Percentiles rank a stretch among this genome's conserved stretches.
Conservation (phyloP, 2,329 filamentous ascomycete species). For the Fusarium nanum region DNA sequence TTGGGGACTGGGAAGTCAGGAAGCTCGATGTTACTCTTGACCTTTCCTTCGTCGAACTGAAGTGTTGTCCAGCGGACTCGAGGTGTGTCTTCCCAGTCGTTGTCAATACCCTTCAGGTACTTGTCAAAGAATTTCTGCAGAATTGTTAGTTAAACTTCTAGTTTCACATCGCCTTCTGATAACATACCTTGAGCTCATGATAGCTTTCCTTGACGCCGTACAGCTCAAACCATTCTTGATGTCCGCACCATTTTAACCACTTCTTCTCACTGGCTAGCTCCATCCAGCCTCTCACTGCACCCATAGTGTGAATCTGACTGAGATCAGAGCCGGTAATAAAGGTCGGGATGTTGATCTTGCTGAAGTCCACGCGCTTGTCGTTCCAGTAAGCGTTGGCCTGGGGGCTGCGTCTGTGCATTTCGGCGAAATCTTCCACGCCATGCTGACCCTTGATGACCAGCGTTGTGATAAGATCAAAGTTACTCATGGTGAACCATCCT, state of each 20-base stretch:
- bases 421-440: conserved; percentile 12
- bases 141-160: rapidly evolving
- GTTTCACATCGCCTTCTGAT: rapidly evolving
- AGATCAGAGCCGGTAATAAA: conserved; percentile 39
- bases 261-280: conserved; percentile 35
- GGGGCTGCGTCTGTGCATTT: conserved; percentile 8
- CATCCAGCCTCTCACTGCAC: conserved; percentile 38
- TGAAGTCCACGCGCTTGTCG: conserved; percentile 25
- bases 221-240: conserved; percentile 39
- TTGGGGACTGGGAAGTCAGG: conserved; percentile 27
- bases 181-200: conserved; percentile 6
- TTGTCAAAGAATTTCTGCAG: conserved; percentile 35
- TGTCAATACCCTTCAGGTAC: conserved; percentile 35
- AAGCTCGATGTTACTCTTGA: conserved; percentile 29
- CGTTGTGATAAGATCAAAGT: conserved; percentile 17
- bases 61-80: conserved; percentile 37
- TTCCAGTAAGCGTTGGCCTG: conserved; percentile 13
- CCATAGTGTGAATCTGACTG: conserved; percentile 43
- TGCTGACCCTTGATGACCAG: conserved; percentile 16
- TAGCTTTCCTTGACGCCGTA: conserved; percentile 24
- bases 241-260: conserved; percentile 37
- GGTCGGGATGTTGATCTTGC: conserved; percentile 30
- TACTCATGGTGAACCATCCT: conserved; percentile 13
- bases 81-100: conserved; percentile 41
- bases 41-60: conserved; percentile 36